A percentile compares a stretch with the other conserved stretches of the same genome.
Conservation (phyloP, 495 filamentous ascomycete species). For the Trichoderma reesei region DNA sequence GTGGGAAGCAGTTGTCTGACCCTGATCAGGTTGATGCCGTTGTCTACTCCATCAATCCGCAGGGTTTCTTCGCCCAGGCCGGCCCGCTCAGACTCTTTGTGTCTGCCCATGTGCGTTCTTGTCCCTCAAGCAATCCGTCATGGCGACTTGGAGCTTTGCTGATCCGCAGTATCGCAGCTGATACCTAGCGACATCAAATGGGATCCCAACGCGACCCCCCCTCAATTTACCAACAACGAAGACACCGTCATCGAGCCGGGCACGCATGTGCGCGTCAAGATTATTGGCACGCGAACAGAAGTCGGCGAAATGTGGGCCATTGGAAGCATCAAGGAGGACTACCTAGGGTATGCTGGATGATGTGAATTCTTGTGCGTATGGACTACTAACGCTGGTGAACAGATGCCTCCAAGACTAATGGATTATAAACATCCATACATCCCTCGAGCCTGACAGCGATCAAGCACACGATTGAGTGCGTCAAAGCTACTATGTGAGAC, state of each 20-base stretch:
- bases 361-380: background rate
- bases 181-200: conserved; percentile 89
- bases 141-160: conserved; percentile 17
- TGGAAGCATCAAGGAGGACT: conserved; percentile 89
- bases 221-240: conserved; percentile 75
- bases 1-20: conserved; percentile 7
- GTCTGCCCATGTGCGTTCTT: conserved; percentile 61
- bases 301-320: conserved; percentile 92
- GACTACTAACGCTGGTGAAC: background rate
- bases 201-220: conserved; percentile 80
- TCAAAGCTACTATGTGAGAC: background rate
- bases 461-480: background rate
- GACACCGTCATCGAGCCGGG: conserved; percentile 91
- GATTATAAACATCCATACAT: background rate
- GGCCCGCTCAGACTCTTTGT: conserved; percentile 87
- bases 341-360: conserved; percentile 37
- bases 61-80: conserved; percentile 86
- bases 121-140: conserved; percentile 10
- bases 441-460: background rate
- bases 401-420: conserved; percentile 5
- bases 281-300: conserved; percentile 84
- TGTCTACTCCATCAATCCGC: conserved; percentile 77
- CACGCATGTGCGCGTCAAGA: conserved; percentile 84
- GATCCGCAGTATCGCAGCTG: conserved; percentile 42
- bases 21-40: conserved; percentile 72